phyloP scores from a whole-genome alignment of 1,139 yeast genomes.

The Candida neerlandica region DNA sequence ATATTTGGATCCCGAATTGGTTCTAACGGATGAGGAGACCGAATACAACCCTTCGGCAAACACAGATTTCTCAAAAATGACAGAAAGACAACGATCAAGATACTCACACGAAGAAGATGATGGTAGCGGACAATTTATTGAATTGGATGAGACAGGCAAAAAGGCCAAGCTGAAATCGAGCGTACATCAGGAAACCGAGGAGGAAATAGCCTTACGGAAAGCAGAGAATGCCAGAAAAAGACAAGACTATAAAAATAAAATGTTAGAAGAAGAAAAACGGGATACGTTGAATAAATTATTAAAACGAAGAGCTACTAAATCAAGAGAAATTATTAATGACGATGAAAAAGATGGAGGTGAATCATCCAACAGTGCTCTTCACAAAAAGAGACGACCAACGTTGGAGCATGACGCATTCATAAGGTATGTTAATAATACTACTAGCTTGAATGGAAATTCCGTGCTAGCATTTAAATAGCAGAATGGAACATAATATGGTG shows the following conservation, averaged over 20 bases:
- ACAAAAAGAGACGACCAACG: constrained; percentile 41
- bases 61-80: constrained; percentile 57
- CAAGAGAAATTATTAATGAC: constrained; percentile 41
- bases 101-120: constrained; percentile 34
- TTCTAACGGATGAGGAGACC: constrained; percentile 47
- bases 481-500: too few species aligned
- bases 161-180: constrained; percentile 17
- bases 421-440: constrained; percentile 29
- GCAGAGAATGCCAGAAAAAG: constrained; percentile 91
- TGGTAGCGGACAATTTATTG: constrained; percentile 24
- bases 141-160: constrained; percentile 29
- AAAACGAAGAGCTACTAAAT: constrained; percentile 78
- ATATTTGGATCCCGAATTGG: constrained; percentile 41
- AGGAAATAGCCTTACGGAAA: constrained; percentile 76
- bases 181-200: constrained; percentile 68
- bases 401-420: constrained; percentile 35
- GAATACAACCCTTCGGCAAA: constrained; percentile 44
- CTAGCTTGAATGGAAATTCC: constrained; percentile 23
- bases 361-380: constrained; percentile 7
- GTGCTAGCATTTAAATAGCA: constrained; percentile 21
- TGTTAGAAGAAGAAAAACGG: constrained; percentile 87
- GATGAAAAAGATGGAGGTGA: constrained; percentile 31
- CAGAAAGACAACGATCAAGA: constrained; percentile 62
- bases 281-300: constrained; percentile 86
- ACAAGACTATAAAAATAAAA: constrained; percentile 79